Evolutionary conservation across 495 filamentous ascomycete species (phyloP).

Genomic region (Collariella sp.): DNA sequence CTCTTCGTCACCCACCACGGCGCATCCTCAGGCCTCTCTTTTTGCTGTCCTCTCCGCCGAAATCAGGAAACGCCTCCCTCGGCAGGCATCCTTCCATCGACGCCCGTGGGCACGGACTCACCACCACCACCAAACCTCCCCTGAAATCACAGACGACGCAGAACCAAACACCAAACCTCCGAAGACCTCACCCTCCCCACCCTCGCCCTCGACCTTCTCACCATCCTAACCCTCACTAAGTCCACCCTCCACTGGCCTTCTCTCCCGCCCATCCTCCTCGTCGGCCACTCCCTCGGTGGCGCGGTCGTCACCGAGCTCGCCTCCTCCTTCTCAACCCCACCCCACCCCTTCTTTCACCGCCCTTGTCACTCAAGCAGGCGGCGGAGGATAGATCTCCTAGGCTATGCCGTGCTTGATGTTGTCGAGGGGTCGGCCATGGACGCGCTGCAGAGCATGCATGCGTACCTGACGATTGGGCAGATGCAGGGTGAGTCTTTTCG

Average conservation of each 20-base stretch:
- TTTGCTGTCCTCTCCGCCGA: constrained; percentile 60
- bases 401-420: constrained; percentile 88
- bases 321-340: constrained; percentile 13
- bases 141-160: not conserved
- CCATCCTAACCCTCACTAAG: constrained; percentile 57
- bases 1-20: constrained; percentile 51
- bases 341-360: not conserved
- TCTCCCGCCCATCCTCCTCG: constrained; percentile 66
- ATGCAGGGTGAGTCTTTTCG: constrained; percentile 66
- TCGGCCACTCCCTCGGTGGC: constrained; percentile 95
- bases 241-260: constrained; percentile 58
- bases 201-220: constrained; percentile 62
- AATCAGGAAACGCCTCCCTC: constrained; percentile 69
- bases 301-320: constrained; percentile 86
- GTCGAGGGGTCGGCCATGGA: constrained; percentile 85
- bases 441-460: constrained; percentile 90
- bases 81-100: constrained; percentile 80
- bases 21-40: constrained; percentile 45
- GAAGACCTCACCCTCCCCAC: constrained; percentile 59
- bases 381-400: constrained; percentile 44
- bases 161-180: constrained; percentile 16
- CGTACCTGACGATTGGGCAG: constrained; percentile 92
- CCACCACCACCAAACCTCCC: not conserved
- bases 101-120: constrained; percentile 74
- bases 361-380: not conserved